Percentiles rank a stretch among this genome's conserved stretches.
Evolutionary conservation across 2,329 filamentous ascomycete genomes (phyloP).

Genomic region (Onygenales sp.): DNA sequence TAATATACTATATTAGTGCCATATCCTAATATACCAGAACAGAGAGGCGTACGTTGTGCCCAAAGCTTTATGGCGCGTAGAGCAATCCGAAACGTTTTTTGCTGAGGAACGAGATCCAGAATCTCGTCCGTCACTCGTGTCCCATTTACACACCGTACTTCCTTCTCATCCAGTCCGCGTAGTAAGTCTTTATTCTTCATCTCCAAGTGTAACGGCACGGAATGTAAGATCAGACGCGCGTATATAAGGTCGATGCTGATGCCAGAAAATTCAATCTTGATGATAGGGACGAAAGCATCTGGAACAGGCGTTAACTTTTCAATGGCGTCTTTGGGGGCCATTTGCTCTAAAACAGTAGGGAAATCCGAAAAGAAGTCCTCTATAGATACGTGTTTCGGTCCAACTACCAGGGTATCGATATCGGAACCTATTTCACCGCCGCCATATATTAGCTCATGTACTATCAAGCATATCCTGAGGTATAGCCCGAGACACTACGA

Average conservation of each 20-base stretch:
- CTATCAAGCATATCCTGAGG: background rate
- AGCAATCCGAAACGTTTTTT: conserved; percentile 80
- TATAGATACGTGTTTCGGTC: conserved; percentile 76
- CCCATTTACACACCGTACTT: conserved; percentile 84
- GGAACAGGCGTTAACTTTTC: conserved; percentile 76
- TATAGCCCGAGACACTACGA: conserved; percentile 10
- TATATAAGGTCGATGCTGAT: conserved; percentile 96
- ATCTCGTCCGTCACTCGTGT: conserved; percentile 93
- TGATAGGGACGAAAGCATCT: conserved; percentile 91
- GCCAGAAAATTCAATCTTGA: conserved; percentile 84
- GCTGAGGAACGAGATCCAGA: conserved; percentile 75
- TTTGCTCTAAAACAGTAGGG: conserved; percentile 64
- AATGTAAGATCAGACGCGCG: conserved; percentile 61
- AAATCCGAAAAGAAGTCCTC: conserved; percentile 91
- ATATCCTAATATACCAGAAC: background rate
- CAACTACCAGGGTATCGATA: conserved; percentile 92
- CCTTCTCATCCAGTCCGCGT: conserved; percentile 74
- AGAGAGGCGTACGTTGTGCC: conserved; percentile 56
- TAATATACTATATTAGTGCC: conserved; percentile 13
- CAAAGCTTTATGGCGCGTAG: conserved; percentile 90
- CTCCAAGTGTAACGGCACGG: conserved; percentile 63
- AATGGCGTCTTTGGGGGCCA: conserved; percentile 70
- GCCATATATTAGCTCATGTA: background rate
- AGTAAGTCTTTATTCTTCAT: conserved; percentile 77
- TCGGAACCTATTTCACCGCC: conserved; percentile 58